Evolutionary conservation across 306 rosid genomes (phyloP), one percentile per base, ranked within the genome.

Genomic region (Gynostemma pentaphyllum): DNA sequence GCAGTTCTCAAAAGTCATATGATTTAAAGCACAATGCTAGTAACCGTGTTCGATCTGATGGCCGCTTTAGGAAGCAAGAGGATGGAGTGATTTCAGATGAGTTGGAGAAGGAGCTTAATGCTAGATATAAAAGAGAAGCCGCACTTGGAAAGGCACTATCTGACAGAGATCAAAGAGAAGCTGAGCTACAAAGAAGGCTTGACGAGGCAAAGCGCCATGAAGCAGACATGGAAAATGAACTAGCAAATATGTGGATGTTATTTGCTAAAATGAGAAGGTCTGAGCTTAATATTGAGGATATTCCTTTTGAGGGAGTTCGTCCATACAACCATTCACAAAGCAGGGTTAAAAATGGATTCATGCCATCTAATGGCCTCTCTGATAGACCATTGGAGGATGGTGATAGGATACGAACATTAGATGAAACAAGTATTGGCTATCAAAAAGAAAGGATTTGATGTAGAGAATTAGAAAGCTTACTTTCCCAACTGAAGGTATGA

Each of bases 401-500:
- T 39, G 81, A 75, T 72, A 80, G 74, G 73, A 47, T 64, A 66
- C 60, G 66, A 46, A 69, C 75, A 39, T 55, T 68, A 14, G 85
- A 89, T 66, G 89, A 83, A 67, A 70, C 78, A 55, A 80, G 68
- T 76, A 81, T 81, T 48, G 70, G 78, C 64, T 80, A 83, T 83
- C 80, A 75, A 70, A 75, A 81, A 75, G 96, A 83, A 68, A 85
- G 77, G 80, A 81, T 81, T 74, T 76, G 80, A 80, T 80, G 87
- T 78, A 68, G 79, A 56, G 95, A 89, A 71, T 76, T 80, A 15
- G 87, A 83, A 74, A 67, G 83, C 77, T 60, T 57, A 54, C 72
- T 81, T 59, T 85, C 95, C 30, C 80, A 74, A 65, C 71, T 88
- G 74, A 78, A 89, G 95, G 95, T 89, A 81, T 48, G 68, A 70